Base-by-base conservation (phyloP, 805 yeast genomes). In the Saccharomycopsis fibuligera region DNA sequence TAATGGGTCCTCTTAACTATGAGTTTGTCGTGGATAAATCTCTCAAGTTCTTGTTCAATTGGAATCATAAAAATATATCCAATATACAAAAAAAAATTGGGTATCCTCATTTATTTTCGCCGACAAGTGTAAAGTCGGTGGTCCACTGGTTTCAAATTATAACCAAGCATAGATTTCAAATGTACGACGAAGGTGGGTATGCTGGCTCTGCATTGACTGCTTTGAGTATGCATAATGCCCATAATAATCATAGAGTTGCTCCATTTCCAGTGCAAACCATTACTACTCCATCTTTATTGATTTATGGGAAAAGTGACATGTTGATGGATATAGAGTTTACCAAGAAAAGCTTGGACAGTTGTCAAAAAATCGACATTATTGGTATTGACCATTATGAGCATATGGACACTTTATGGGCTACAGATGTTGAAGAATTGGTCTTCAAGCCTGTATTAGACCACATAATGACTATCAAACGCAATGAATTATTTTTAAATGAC, bases 91-190 rank as follows among this genome's bases (percentile, higher is more conserved):
- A 90, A 60, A 67, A 79, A 42, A 74, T 85, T 17, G 76, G 86
- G 14, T 91, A 86, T 64, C 79, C 86, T 17, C 96, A 93, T 63
- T 69, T 91, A 48, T 91, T 89, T 66, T 86, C 96, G 2, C 85
- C 95, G 21, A 88, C 98, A 0, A 80, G 90, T 2, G 98, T 90
- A 22, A 90, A 90, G 64, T 78, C 86, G 9, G 88, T 88, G 38
- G 97, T 88, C n/a, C 96, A 88, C 65, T 88, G 96, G 96, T 86
- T 88, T 59, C 96, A 88, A 65, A 89, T 91, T 46, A 85, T 91
- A 54, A 73, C 82, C 44, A 72, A 84, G 4, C 78, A 77, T 39
- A 74, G 76, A 45, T 89, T 91, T 63, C 96, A 89, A 64, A 83
- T 91, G 96, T 91, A 79, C 65, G 91, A 83, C 95, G 49, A 45